Conservation (phyloP, 805 yeast genomes). For the Candida yuanshanica region DNA sequence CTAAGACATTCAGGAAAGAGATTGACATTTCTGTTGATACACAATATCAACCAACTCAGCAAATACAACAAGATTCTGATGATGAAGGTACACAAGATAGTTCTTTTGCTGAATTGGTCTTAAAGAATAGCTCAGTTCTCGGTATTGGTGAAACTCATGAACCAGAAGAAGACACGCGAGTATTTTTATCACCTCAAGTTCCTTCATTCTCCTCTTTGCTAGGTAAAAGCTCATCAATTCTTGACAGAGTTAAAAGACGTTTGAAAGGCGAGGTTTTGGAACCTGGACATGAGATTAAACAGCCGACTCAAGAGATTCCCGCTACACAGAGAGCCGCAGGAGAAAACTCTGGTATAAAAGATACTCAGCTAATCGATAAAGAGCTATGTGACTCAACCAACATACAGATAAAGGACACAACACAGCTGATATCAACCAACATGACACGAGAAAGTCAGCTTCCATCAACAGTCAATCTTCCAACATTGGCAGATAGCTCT, state of each 20-base stretch:
- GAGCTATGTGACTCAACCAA: not conserved
- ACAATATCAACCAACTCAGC: slow-evolving; percentile 1
- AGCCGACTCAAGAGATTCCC: not conserved
- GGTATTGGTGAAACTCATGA: not conserved
- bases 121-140: not conserved
- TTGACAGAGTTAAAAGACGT: slow-evolving; percentile 15
- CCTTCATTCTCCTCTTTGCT: slow-evolving; percentile 3
- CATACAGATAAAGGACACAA: not conserved
- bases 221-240: slow-evolving; percentile 3
- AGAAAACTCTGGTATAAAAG: not conserved
- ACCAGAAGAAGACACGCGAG: not conserved
- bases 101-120: not conserved
- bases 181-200: not conserved
- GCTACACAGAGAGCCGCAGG: not conserved
- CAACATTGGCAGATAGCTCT: not conserved
- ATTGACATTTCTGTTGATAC: slow-evolving; percentile 7
- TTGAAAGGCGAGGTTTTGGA: slow-evolving; percentile 11
- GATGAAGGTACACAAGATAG: slow-evolving; percentile 1
- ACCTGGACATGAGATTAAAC: not conserved
- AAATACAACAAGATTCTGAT: not conserved
- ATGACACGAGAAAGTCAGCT: not conserved
- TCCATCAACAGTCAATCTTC: not conserved
- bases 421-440: not conserved
- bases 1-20: slow-evolving; percentile 18
- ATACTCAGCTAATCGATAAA: not conserved